Base-by-base conservation (phyloP, 2,329 filamentous ascomycete genomes). In the Atkinsonella hypoxylon region DNA sequence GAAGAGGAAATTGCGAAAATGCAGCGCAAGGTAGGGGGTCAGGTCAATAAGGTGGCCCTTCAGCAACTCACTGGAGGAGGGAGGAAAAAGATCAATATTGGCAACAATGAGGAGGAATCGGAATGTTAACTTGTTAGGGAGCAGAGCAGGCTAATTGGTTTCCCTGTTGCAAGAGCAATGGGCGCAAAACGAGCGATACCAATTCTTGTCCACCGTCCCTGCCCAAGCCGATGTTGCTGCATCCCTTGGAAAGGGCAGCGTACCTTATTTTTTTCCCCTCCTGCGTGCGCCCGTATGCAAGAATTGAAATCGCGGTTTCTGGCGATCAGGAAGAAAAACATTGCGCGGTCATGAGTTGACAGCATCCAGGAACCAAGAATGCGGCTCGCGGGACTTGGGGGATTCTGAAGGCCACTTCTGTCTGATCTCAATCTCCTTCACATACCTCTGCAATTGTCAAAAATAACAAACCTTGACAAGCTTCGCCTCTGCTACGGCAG, bases 1-100 rank as follows among this genome's bases (percentile, higher is more conserved):
- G 93, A 98, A 72, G 89, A 90, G 69, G 90, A 97, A 71, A 93
- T 98, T 64, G 84, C 87, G 66, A 91, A 89, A 73, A 95, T 98
- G 85, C 88, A 95, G 71, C 87, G 87, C 77, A 98, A 96, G 77
- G 85, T 94, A 63, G 87, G 87, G 55, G 82, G 84, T 54, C 91
- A 97, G 71, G 81, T 87, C 66, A 87, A 94, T 72, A 93, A 90
- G 71, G 85, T 97, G 62, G 87, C 87, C 60, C 74, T 95, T 62
- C 89, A 95, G 70, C 84, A 89, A 67, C 83, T 97, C 63, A 91
- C 86, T 56, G 87, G 85, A 61, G 79, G 79, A 63, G 87, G 86
- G 60, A 81, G 90, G 62, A 89, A 85, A 70, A 95, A 88, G 75
- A 89, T 97, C 73, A 90, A 83, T 71, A 83, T 95, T 72, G 85